phyloP scores from a whole-genome alignment of 140 eudicot genomes.

The Bidens hawaiensis region DNA sequence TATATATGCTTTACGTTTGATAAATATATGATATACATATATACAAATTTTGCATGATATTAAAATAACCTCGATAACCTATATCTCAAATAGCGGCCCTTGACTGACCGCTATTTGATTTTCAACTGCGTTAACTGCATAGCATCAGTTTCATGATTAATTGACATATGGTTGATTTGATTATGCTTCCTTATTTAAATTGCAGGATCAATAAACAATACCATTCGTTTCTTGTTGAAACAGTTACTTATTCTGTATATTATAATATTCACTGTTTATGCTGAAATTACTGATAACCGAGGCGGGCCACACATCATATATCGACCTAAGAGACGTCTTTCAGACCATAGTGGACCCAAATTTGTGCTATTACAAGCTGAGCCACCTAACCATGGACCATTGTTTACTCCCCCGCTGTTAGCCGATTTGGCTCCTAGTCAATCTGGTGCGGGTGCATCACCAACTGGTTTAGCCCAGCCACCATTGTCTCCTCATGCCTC shows the following conservation, averaged over 20 bases:
- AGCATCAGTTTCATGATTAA: too few species aligned
- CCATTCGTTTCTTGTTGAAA: conserved; percentile 28
- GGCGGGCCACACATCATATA: conserved; percentile 21
- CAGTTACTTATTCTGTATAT: conserved; percentile 42
- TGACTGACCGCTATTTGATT: too few species aligned
- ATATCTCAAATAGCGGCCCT: too few species aligned
- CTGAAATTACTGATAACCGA: conserved; percentile 29
- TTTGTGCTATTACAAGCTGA: conserved; percentile 35
- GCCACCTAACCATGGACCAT: conserved; percentile 48
- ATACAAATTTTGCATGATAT: not conserved
- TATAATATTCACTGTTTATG: conserved; percentile 33
- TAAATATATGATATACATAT: too few species aligned
- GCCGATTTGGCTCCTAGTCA: conserved; percentile 73
- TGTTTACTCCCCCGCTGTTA: conserved; percentile 43
- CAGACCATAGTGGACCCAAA: conserved; percentile 24
- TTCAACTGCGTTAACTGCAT: too few species aligned
- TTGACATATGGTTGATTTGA: conserved; percentile 11
- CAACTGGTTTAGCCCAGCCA: conserved; percentile 73
- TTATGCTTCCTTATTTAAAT: conserved; percentile 13
- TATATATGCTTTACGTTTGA: too few species aligned
- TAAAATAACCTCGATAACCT: too few species aligned
- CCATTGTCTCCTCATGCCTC: conserved; percentile 73
- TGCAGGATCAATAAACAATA: conserved; percentile 50
- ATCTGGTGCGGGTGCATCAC: conserved; percentile 48
- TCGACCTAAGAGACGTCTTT: conserved; percentile 28